These are phyloP conservation scores for Novymonas esmeraldas DNA, from an alignment of 208 protist genomes.

Conservation along the genomic window DNA sequence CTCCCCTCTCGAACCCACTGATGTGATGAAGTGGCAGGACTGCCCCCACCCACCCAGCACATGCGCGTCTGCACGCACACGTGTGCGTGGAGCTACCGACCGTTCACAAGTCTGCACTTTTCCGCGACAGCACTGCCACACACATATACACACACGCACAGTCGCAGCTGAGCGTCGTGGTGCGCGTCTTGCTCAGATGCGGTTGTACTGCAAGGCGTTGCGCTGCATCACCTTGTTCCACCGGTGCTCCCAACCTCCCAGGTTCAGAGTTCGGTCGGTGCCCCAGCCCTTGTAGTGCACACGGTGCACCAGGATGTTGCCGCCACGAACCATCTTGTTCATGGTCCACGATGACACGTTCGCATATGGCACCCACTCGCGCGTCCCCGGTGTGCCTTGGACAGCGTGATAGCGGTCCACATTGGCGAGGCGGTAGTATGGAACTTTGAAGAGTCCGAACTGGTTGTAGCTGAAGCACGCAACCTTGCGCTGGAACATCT, in stretches of 20 bases:
- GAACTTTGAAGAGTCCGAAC: slow-evolving; percentile 83
- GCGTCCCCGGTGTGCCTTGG: slow-evolving; percentile 76
- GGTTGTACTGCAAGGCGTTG: slow-evolving; percentile 88
- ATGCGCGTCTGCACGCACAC: no score
- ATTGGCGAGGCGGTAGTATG: slow-evolving; percentile 86
- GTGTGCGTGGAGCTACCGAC: no score
- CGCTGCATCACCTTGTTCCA: slow-evolving; percentile 93
- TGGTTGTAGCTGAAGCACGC: slow-evolving; percentile 92
- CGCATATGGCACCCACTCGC: slow-evolving; percentile 90
- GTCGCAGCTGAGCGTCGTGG: background rate
- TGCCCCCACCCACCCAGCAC: no score
- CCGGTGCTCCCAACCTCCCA: slow-evolving; percentile 88
- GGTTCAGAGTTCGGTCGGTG: slow-evolving; percentile 77
- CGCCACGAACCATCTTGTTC: slow-evolving; percentile 89
- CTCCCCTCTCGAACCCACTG: no score
- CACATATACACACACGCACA: background rate
- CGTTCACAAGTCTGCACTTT: no score
- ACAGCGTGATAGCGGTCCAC: slow-evolving; percentile 86
- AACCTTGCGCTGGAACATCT: slow-evolving; percentile 89
- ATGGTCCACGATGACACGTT: slow-evolving; percentile 92
- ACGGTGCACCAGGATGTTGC: slow-evolving; percentile 88
- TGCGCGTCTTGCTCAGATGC: slow-evolving; percentile 38
- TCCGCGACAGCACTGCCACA: no score
- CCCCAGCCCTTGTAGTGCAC: slow-evolving; percentile 88
- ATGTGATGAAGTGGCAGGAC: no score